Percentiles rank a stretch among this genome's conserved stretches.
phyloP scores from a whole-genome alignment of 176 grass and related monocot genomes.

The Chloris gayana region DNA sequence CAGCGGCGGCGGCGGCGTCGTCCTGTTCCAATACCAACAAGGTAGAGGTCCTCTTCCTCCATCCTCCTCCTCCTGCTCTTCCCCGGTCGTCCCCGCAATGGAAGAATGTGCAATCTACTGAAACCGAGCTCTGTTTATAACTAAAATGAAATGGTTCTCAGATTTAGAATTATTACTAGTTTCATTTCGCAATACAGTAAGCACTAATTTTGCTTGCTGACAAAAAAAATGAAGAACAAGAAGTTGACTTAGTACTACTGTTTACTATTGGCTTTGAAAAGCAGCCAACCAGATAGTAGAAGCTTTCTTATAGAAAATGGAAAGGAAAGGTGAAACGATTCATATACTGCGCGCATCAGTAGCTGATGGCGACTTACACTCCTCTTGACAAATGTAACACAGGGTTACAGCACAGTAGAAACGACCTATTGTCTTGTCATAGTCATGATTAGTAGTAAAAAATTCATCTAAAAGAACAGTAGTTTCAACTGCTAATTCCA shows the following conservation, averaged over 20 bases:
- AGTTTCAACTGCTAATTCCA: neutral
- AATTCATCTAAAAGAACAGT: no score
- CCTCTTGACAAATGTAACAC: neutral
- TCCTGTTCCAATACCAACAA: slow-evolving; percentile 32
- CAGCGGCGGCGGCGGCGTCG: neutral
- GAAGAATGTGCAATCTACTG: neutral
- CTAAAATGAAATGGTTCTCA: neutral
- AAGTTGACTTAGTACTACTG: neutral
- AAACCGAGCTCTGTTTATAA: neutral
- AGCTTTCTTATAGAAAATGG: neutral
- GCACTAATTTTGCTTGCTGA: neutral
- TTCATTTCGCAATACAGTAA: neutral
- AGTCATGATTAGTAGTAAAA: no score
- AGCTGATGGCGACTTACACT: neutral
- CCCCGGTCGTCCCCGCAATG: neutral
- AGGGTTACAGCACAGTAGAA: neutral
- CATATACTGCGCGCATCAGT: neutral
- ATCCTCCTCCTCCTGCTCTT: neutral
- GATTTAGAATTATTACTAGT: neutral
- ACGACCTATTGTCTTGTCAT: neutral
- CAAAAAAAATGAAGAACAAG: neutral
- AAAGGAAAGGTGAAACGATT: neutral
- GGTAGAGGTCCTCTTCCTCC: neutral
- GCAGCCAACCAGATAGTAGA: neutral
- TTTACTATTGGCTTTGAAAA: neutral